Evolutionary conservation across 1,284 basidiomycete species (phyloP), one percentile per base, ranked within the genome.

Genomic region (Hortiboletus rubellus): DNA sequence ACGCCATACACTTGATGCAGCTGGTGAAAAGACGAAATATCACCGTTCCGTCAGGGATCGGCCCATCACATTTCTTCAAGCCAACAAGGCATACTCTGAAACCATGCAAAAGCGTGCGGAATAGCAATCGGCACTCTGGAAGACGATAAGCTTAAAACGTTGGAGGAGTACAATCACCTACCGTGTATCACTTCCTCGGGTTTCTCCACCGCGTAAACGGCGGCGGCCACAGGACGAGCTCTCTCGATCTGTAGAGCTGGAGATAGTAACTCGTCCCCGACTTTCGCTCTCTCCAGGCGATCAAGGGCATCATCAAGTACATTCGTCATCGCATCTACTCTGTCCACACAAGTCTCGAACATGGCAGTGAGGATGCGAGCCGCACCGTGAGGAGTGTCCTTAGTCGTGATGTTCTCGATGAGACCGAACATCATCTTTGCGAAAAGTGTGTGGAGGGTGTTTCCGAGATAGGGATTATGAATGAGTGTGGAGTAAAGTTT

Each of bases 381-480:
- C 6, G 92, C 87, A 33, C 79, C 87, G 57, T 83, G 80, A 34
- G 83, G 77, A 14, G 87, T 83, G 47, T 89, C 89, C 73, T 95
- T 94, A 45, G 79, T 73, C 18, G 89, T 76, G 52, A 97, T 89
- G 45, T 87, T 85, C 62, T 99, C 97, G 52, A 94, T 84, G 37
- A 98, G 81, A 61, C 91, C 94, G 68, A 94, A 91, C 66, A 98
- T 87, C 72, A 98, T 87, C 76, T 98, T 99, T 59, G 91, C 91
- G 63, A 93, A 95, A 75, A 98, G 84, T 15, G 92, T 92, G 71
- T 98, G 95, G 40, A 96, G 86, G 54, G 84, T 87, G 60, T 85
- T 89, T 12, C 86, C 83, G 50, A 96, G 82, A 14, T 91, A 87
- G 3, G 93, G 84, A 69, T 98, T 96, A 74, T 98, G 96, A 47